Evolutionary conservation across 2,329 filamentous ascomycete genomes (phyloP), one percentile per base, ranked within the genome.

Genomic region (Fusarium sp.): DNA sequence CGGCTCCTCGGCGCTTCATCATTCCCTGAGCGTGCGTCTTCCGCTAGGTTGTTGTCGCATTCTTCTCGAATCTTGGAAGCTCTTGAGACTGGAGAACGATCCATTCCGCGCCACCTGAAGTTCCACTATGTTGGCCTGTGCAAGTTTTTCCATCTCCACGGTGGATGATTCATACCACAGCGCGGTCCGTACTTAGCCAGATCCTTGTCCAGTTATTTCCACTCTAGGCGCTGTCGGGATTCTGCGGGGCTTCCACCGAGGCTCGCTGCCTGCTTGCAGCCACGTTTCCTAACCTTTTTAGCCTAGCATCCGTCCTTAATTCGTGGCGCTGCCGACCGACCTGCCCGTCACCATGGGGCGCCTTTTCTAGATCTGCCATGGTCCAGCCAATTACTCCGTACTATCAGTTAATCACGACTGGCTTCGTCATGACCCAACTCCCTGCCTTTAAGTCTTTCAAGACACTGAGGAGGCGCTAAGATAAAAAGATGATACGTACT

Each of bases 201-300:
- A 55, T 47, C 66, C 66, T 64, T 65, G 61, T 39, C 26, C 20
- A 50, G 65, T 24, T 69, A 50, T 58, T 66, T 12, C 53, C 62
- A 70, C 61, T 59, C 35, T n/a, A 73, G 74, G 69, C 54, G 62
- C 53, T 63, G 56, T 68, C 72, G 73, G 74, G 50, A 36, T 41
- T 42, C 41, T 51, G 22, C 48, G 66, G 66, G 53, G 28, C 70
- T 28, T 53, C 47, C 64, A 57, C 48, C 36, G 32, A 47, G 35
- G 35, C 65, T 76, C 57, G 72, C 63, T 69, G 38, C 32, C 64
- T 76, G 55, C 74, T 70, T 70, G 65, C 69, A 78, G 76, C 76
- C 74, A 78, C 76, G 73, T 73, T 77, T 73, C 66, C 66, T 38
- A 22, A 20, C n/a, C 17, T 17, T 26, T 71, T 57, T 64, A 65